Percentiles rank a stretch among this genome's conserved stretches.
Conservation (phyloP, 768 basidiomycete genomes). For the Agrocybe chaxingu region DNA sequence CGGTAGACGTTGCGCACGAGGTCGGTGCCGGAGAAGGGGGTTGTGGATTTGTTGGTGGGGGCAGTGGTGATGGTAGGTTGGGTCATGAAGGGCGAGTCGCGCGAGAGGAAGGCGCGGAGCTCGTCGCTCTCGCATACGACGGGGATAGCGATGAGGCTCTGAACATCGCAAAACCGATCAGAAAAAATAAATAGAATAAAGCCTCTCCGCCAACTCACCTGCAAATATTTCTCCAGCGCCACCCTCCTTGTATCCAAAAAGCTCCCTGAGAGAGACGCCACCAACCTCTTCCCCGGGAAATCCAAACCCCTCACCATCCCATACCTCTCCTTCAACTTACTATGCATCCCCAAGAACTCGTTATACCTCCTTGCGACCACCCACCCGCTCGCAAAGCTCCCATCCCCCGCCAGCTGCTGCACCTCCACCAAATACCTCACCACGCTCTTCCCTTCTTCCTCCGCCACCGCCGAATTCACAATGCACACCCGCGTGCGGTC, state of each 20-base stretch:
- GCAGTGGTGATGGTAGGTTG: conserved; percentile 26
- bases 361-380: conserved; percentile 92
- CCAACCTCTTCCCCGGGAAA: conserved; percentile 92
- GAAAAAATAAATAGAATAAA: neutral
- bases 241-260: conserved; percentile 80
- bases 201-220: conserved; percentile 47
- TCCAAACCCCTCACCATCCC: conserved; percentile 67
- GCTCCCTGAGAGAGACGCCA: conserved; percentile 80
- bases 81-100: conserved; percentile 79
- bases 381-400: conserved; percentile 83
- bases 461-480: conserved; percentile 75
- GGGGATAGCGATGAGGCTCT: conserved; percentile 75
- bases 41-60: conserved; percentile 34
- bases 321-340: conserved; percentile 77
- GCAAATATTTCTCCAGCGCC: conserved; percentile 86
- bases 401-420: conserved; percentile 81
- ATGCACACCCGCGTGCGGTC: conserved; percentile 84
- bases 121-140: conserved; percentile 80
- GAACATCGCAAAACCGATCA: conserved; percentile 2
- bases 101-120: conserved; percentile 81
- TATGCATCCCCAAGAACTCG: conserved; percentile 90
- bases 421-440: conserved; percentile 92
- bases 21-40: conserved; percentile 62
- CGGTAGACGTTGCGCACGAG: conserved; percentile 87
- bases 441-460: conserved; percentile 86